Evolutionary conservation across 306 rosid species (phyloP).

Genomic region (Cucumis hystrix): DNA sequence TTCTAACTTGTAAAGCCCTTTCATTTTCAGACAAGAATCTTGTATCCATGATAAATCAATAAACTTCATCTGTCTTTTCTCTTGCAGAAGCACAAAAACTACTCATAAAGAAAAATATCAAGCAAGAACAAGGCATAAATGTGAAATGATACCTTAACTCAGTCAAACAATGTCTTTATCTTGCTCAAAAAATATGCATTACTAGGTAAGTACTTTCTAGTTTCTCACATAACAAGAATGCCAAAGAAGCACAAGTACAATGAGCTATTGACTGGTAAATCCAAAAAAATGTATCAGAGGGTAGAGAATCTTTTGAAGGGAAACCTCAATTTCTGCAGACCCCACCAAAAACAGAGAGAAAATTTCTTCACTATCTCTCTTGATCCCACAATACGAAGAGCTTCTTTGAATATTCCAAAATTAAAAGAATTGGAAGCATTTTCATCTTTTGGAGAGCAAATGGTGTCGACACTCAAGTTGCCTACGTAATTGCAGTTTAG

Average conservation of each 20-base stretch:
- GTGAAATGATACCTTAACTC: neutral
- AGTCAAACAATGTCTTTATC: neutral
- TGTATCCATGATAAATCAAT: neutral
- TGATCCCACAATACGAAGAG: neutral
- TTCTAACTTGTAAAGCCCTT: neutral
- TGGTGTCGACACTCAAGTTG: neutral
- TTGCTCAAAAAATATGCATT: neutral
- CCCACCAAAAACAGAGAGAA: conserved; percentile 3
- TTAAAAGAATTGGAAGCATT: neutral
- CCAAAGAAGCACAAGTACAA: neutral
- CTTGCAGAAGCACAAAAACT: neutral
- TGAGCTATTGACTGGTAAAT: neutral
- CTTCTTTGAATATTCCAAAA: conserved; percentile 10
- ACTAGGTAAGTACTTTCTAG: neutral
- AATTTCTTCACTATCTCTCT: neutral
- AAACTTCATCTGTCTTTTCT: neutral
- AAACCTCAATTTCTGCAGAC: conserved; percentile 6
- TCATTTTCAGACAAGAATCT: neutral
- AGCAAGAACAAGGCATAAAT: neutral
- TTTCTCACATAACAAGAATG: neutral
- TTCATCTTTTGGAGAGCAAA: conserved; percentile 2
- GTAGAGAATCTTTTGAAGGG: neutral
- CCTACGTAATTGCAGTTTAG: neutral
- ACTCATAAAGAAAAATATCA: neutral
- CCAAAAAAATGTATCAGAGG: neutral